Evolutionary conservation across 225 moss, liverwort and hornwort genomes (phyloP).

Genomic region (Rhytidiadelphus loreus): DNA sequence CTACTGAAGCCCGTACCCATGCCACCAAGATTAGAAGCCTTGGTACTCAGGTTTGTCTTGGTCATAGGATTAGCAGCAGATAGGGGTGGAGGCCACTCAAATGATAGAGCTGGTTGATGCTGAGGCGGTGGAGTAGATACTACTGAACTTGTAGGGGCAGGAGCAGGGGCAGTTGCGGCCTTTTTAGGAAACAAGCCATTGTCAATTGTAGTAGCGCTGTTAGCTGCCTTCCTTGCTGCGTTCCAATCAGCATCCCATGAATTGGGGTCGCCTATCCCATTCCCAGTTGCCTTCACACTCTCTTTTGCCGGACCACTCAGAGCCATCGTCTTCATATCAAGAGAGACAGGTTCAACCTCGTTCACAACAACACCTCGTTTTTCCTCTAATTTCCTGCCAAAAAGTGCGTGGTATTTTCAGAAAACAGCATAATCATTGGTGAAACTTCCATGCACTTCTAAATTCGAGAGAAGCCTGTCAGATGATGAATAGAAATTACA

Average conservation of each 20-base stretch:
- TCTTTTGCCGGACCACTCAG: constrained; percentile 53
- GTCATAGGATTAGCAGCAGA: neutral
- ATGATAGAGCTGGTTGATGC: constrained; percentile 26
- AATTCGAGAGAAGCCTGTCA: neutral
- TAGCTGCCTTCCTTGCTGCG: constrained; percentile 32
- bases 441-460: neutral
- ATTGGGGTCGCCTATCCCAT: constrained; percentile 31
- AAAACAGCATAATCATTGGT: neutral
- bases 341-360: constrained; percentile 84
- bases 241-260: constrained; percentile 94
- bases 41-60: neutral
- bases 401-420: neutral
- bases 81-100: constrained; percentile 77
- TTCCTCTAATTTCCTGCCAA: constrained; percentile 86
- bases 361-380: constrained; percentile 84
- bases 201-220: neutral
- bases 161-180: constrained; percentile 24
- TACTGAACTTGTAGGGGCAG: constrained; percentile 12
- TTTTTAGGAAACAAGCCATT: constrained; percentile 16
- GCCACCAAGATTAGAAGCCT: constrained; percentile 1
- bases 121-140: constrained; percentile 16
- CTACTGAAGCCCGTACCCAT: constrained; percentile 6
- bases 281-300: constrained; percentile 46
- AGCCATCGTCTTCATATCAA: constrained; percentile 85
- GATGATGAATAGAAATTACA: neutral